Evolutionary conservation across 2,329 filamentous ascomycete species (phyloP), one percentile per base, ranked within the genome.

Genomic region (Alternaria sp.): DNA sequence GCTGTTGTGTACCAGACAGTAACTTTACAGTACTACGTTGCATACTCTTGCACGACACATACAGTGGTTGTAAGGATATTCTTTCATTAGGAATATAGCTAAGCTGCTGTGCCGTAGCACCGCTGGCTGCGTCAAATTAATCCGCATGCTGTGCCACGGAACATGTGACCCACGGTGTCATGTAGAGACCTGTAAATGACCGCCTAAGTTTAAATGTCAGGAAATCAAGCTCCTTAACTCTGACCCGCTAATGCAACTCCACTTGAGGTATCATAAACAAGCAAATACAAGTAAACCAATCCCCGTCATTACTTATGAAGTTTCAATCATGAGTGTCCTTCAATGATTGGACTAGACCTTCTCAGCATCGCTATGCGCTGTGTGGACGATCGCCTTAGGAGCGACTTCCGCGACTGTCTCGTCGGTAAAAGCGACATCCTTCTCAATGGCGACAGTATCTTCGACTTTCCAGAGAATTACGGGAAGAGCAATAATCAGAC

Each of bases 371-470:
- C 65, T 64, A 20, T 61, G 59, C 18, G 52, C 55, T 24, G 63
- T 49, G 11, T 62, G 54, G 18, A 71, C 53, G 36, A 59, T 56
- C 6, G 68, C 57, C 59, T 76, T 75, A 20, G 78, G 73, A 5
- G 66, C 71, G 6, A 96, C 89, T 67, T 96, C 92, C 26, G 86
- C 87, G 16, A 90, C 73, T 0, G 90, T 95, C 85, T 95, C 92
- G 72, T 96, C 93, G 20, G 91, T 92, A 77, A 93, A 94, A 75
- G 89, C 88, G 52, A 97, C 82, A 78, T 97, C 94, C 54, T 94
- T 89, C 78, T 94, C 92, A 5, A 96, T 71, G 1, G 86, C 77
- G n/a, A 92, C 87, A n/a, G 89, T 91, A 69, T 97, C 93, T 76
- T 91, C 86, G 77, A 97, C 90, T 81, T 90, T 91, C 71, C 88